Evolutionary conservation across 2,329 filamentous ascomycete species (phyloP).

Genomic region (Alternaria burnsii): DNA sequence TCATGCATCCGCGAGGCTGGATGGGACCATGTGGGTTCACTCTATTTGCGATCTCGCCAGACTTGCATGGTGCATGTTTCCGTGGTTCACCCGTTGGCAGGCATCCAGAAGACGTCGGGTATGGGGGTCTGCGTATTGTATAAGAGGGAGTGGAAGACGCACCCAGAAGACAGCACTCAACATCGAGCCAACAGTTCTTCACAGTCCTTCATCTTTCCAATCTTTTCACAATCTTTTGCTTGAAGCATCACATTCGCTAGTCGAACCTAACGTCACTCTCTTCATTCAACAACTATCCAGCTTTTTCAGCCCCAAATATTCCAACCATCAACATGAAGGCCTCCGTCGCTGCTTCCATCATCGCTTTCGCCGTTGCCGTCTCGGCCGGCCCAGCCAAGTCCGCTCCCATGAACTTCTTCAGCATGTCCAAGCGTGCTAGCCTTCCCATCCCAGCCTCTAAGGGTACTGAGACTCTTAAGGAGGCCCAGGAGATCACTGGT

Average conservation of each 20-base stretch:
- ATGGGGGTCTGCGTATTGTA: slow-evolving; percentile 13
- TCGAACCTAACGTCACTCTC: slow-evolving; percentile 24
- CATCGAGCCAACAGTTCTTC: slow-evolving; percentile 28
- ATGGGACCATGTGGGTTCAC: slow-evolving; percentile 11
- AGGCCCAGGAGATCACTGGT: slow-evolving; percentile 34
- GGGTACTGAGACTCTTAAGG: slow-evolving; percentile 38
- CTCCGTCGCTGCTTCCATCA: slow-evolving; percentile 35
- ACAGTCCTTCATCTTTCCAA: slow-evolving; percentile 13
- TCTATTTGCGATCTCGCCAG: slow-evolving; percentile 11
- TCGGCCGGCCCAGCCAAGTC: slow-evolving; percentile 36
- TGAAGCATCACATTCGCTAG: slow-evolving; percentile 34
- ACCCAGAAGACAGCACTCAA: slow-evolving; percentile 21
- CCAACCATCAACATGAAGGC: slow-evolving; percentile 43
- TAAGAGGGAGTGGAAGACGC: slow-evolving; percentile 19
- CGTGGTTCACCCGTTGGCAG: background rate
- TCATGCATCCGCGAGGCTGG: slow-evolving; percentile 12
- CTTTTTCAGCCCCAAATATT: slow-evolving; percentile 16
- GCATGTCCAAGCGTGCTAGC: slow-evolving; percentile 40
- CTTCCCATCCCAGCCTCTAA: slow-evolving; percentile 41
- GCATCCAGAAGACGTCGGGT: slow-evolving; percentile 1
- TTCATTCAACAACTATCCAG: slow-evolving; percentile 12
- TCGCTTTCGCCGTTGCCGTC: slow-evolving; percentile 39
- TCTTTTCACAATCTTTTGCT: slow-evolving; percentile 25
- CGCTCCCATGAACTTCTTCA: slow-evolving; percentile 26
- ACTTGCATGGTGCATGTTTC: background rate